Evolutionary conservation across 1,139 yeast species (phyloP).

Genomic region (Pichia sp.): DNA sequence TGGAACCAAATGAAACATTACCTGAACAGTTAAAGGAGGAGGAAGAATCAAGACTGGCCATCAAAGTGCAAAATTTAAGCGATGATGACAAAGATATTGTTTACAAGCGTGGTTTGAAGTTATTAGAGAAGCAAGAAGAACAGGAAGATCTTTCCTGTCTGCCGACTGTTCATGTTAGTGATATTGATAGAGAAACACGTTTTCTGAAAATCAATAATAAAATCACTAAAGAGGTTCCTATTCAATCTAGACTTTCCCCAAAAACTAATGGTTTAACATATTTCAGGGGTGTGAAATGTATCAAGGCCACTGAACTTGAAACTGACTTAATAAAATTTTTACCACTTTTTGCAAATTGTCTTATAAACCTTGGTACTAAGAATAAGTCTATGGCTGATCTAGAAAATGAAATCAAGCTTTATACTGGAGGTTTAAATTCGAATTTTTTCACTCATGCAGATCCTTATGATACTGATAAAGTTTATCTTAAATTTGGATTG

Average conservation of each 20-base stretch:
- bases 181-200: constrained; percentile 59
- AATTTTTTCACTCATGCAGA: constrained; percentile 49
- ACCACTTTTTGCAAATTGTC: constrained; percentile 71
- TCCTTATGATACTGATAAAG: constrained; percentile 40
- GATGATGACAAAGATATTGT: constrained; percentile 54
- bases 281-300: constrained; percentile 47
- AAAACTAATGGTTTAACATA: constrained; percentile 72
- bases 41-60: constrained; percentile 48
- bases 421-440: constrained; percentile 79
- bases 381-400: constrained; percentile 65
- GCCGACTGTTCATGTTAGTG: constrained; percentile 67
- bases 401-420: constrained; percentile 74
- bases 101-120: constrained; percentile 48
- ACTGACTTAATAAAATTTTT: constrained; percentile 55
- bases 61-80: constrained; percentile 38
- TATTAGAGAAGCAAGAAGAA: constrained; percentile 57
- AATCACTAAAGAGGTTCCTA: constrained; percentile 26
- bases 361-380: constrained; percentile 79
- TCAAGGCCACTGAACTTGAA: constrained; percentile 41
- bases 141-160: constrained; percentile 69
- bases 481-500: constrained; percentile 46
- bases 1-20: constrained; percentile 62
- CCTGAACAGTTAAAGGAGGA: constrained; percentile 41
- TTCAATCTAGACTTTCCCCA: constrained; percentile 27
- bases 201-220: constrained; percentile 30